phyloP scores from a whole-genome alignment of 148 eudicot genomes.

The Rhododendron simsii region DNA sequence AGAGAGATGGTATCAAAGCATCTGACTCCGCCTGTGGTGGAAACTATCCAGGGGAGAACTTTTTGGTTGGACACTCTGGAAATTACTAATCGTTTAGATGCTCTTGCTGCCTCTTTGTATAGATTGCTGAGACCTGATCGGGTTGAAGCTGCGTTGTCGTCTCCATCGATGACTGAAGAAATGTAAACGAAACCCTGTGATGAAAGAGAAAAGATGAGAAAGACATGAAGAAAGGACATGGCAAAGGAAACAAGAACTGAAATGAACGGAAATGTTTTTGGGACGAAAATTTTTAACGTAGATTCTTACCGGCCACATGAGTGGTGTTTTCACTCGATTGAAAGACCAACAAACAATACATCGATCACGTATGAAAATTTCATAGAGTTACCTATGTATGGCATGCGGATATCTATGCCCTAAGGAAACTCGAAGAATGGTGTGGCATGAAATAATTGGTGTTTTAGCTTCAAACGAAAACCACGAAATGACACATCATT shows the following conservation, averaged over 20 bases:
- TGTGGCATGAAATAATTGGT: background rate
- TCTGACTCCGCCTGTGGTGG: constrained; percentile 61
- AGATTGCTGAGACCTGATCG: constrained; percentile 67
- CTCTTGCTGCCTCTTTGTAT: constrained; percentile 48
- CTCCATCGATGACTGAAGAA: constrained; percentile 51
- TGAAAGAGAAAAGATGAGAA: background rate
- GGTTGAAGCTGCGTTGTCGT: constrained; percentile 50
- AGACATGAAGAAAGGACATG: background rate
- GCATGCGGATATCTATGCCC: background rate
- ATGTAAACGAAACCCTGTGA: constrained; percentile 79
- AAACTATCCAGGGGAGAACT: constrained; percentile 85
- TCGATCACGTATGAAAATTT: background rate
- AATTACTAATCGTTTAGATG: constrained; percentile 50
- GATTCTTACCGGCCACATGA: background rate
- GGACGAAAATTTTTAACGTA: background rate
- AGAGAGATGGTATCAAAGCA: constrained; percentile 82
- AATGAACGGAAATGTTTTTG: background rate
- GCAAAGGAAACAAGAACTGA: background rate
- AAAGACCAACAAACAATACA: background rate
- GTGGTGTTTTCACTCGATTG: background rate
- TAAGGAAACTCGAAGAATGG: background rate
- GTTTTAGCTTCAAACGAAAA: background rate
- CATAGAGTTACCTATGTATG: background rate
- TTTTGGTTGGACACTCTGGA: constrained; percentile 68
- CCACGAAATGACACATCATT: background rate